Percentiles rank a stretch among this genome's conserved stretches.
Evolutionary conservation across 2,329 filamentous ascomycete genomes (phyloP).

Genomic region (Exutisphaerella laricina): DNA sequence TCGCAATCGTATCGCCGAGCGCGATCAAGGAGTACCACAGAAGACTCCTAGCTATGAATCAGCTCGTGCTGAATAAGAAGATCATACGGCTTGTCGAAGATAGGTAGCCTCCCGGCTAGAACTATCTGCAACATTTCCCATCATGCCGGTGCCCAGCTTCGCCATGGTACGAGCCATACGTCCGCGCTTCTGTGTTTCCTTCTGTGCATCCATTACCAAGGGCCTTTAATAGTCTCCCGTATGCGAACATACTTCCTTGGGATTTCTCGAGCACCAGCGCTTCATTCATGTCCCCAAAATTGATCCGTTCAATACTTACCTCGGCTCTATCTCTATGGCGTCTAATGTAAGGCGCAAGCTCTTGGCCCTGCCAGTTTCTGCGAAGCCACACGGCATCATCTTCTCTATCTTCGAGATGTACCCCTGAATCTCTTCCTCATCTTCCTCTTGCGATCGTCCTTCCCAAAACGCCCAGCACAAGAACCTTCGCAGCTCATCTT

Average conservation of each 20-base stretch:
- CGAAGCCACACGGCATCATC: constrained; percentile 47
- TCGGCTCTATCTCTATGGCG: constrained; percentile 48
- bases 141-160: no score
- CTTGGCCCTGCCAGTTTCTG: constrained; percentile 48
- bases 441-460: constrained; percentile 56
- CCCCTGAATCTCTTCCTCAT: constrained; percentile 51
- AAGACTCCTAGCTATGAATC: constrained; percentile 43
- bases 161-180: no score
- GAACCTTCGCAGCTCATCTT: constrained; percentile 65
- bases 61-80: no score
- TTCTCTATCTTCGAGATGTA: constrained; percentile 52
- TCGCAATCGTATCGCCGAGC: constrained; percentile 46
- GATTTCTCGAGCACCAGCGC: no score
- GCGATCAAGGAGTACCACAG: constrained; percentile 55
- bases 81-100: no score
- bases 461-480: constrained; percentile 59
- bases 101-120: no score
- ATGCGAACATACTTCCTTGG: no score
- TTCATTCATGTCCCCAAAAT: no score
- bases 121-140: no score
- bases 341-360: constrained; percentile 63
- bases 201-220: no score
- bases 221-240: no score
- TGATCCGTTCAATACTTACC: constrained; percentile 5
- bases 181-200: no score